Percentiles rank a stretch among this genome's conserved stretches.
Evolutionary conservation across 2,329 filamentous ascomycete species (phyloP).

Genomic region (Calonectria henricotiae): DNA sequence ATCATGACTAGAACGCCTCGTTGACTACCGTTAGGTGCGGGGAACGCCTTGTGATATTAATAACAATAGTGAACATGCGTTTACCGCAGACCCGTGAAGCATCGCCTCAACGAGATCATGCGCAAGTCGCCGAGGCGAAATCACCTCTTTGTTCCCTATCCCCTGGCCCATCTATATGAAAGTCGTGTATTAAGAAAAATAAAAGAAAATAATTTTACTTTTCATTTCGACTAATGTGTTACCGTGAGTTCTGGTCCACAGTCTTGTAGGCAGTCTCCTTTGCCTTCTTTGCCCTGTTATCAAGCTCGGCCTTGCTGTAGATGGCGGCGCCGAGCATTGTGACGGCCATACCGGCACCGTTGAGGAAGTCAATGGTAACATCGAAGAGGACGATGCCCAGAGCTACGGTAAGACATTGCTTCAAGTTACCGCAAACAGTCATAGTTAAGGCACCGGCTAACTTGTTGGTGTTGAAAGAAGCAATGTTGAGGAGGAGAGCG

Average conservation of each 20-base stretch:
- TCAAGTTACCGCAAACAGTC: conserved; percentile 74
- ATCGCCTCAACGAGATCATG: conserved; percentile 31
- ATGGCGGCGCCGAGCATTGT: conserved; percentile 71
- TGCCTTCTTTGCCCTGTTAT: conserved; percentile 61
- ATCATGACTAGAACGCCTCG: conserved; percentile 49
- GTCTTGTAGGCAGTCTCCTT: conserved; percentile 57
- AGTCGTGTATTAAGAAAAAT: conserved; percentile 51
- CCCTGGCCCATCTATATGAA: conserved; percentile 49
- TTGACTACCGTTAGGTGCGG: conserved; percentile 38
- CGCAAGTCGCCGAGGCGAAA: conserved; percentile 43
- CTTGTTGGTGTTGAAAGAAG: conserved; percentile 74
- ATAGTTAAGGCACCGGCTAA: conserved; percentile 72
- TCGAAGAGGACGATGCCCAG: conserved; percentile 71
- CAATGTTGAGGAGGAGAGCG: conserved; percentile 71
- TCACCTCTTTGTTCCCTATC: conserved; percentile 40
- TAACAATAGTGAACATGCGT: conserved; percentile 39
- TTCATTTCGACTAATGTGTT: conserved; percentile 35
- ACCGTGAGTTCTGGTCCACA: conserved; percentile 55
- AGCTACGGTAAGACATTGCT: conserved; percentile 72
- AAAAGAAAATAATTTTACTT: conserved; percentile 40
- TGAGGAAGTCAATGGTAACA: conserved; percentile 66
- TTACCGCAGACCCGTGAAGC: conserved; percentile 36
- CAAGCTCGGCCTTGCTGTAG: conserved; percentile 73
- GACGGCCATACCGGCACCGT: conserved; percentile 71
- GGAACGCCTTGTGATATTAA: conserved; percentile 41